These are phyloP conservation scores for Didymella lethalis DNA, from an alignment of 2,329 filamentous ascomycete species.

Conservation along the genomic window DNA sequence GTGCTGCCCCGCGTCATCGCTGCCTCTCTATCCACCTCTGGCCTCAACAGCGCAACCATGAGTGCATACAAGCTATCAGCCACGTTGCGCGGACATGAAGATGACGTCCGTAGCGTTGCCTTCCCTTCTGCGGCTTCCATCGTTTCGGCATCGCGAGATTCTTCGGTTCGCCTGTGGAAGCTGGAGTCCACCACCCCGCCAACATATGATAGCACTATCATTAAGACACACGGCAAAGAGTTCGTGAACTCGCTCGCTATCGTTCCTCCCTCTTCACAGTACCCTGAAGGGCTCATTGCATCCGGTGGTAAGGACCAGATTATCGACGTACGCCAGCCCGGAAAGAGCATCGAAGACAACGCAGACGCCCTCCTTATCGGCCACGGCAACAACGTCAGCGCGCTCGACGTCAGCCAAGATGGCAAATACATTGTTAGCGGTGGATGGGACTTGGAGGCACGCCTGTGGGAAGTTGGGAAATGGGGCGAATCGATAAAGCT, in stretches of 20 bases:
- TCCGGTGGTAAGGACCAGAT: slow-evolving; percentile 92
- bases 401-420: slow-evolving; percentile 78
- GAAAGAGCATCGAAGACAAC: slow-evolving; percentile 72
- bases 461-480: slow-evolving; percentile 83
- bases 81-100: slow-evolving; percentile 85
- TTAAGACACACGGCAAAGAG: slow-evolving; percentile 75
- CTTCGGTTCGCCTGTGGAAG: slow-evolving; percentile 87
- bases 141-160: slow-evolving; percentile 89
- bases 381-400: slow-evolving; percentile 86
- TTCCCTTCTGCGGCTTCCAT: slow-evolving; percentile 77
- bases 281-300: slow-evolving; percentile 80
- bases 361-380: slow-evolving; percentile 87
- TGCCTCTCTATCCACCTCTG: slow-evolving; percentile 5
- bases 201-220: slow-evolving; percentile 77
- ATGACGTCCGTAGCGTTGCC: slow-evolving; percentile 89
- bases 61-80: slow-evolving; percentile 92
- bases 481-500: slow-evolving; percentile 81
- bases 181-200: slow-evolving; percentile 71
- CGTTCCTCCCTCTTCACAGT: slow-evolving; percentile 70
- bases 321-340: slow-evolving; percentile 84
- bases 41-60: slow-evolving; percentile 59
- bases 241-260: slow-evolving; percentile 90
- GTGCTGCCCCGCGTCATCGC: slow-evolving; percentile 34
- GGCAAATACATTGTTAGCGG: slow-evolving; percentile 84
- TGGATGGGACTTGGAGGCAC: slow-evolving; percentile 89